phyloP scores from a whole-genome alignment of 2,329 filamentous ascomycete genomes.

The Sporothrix brasiliensis region DNA sequence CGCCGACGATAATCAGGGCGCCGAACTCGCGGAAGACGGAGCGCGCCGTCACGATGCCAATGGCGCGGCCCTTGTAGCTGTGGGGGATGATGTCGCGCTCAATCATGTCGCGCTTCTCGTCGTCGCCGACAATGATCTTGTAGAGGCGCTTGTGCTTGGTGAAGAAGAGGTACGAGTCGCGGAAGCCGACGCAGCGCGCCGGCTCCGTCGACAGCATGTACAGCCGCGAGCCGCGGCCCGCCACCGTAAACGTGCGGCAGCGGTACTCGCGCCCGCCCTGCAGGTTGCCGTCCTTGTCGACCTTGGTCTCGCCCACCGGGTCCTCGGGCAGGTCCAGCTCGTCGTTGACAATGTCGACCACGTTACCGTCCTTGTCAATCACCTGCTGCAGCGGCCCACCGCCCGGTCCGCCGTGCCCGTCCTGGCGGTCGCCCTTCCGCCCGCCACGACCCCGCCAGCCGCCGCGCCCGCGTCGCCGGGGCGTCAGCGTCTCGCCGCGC shows the following conservation, averaged over 20 bases:
- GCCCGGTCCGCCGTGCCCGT: constrained; percentile 55
- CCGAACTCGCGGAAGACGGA: constrained; percentile 98
- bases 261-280: constrained; percentile 86
- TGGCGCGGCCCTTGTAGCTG: constrained; percentile 96
- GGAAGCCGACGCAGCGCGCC: constrained; percentile 92
- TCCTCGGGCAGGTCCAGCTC: constrained; percentile 90
- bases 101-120: constrained; percentile 97
- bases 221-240: constrained; percentile 77
- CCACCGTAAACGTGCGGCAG: constrained; percentile 91
- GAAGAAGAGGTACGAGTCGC: constrained; percentile 98
- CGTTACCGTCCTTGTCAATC: constrained; percentile 90
- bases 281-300: constrained; percentile 84
- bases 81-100: constrained; percentile 94
- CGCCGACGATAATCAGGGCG: constrained; percentile 89
- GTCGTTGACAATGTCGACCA: constrained; percentile 87
- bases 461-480: constrained; percentile 66
- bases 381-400: constrained; percentile 68
- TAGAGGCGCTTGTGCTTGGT: constrained; percentile 94
- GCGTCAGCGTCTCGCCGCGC: constrained; percentile 46
- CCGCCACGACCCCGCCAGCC: constrained; percentile 71
- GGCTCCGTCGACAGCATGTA: constrained; percentile 99
- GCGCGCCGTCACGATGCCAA: constrained; percentile 92
- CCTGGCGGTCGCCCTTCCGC: constrained; percentile 59
- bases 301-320: constrained; percentile 85
- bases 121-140: constrained; percentile 97